phyloP scores from a whole-genome alignment of 345 rosid species.

The Ceriops zippeliana region DNA sequence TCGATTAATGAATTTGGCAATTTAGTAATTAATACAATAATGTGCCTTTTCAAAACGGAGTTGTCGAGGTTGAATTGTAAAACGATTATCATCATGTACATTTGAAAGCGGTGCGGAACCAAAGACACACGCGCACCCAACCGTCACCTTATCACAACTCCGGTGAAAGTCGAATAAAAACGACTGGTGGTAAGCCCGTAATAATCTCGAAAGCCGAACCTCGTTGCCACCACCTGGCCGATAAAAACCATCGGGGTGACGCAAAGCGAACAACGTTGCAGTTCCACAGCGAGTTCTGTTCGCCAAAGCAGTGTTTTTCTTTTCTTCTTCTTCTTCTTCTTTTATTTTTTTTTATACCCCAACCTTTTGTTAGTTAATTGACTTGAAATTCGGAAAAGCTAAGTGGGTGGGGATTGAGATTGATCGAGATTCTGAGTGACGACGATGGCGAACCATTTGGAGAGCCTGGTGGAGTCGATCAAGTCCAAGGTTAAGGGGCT shows the following conservation, averaged over 20 bases:
- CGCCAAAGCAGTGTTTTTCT: too few relatives aligned
- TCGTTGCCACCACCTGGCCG: neutral
- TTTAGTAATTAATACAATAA: too few relatives aligned
- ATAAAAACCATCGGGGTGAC: neutral
- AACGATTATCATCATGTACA: too few relatives aligned
- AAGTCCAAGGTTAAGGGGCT: constrained; percentile 72
- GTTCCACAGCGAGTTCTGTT: too few relatives aligned
- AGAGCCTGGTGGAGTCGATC: constrained; percentile 70
- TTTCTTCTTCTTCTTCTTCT: too few relatives aligned
- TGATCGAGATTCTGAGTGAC: neutral
- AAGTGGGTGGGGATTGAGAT: neutral
- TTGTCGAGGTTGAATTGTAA: neutral
- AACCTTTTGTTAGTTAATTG: too few relatives aligned
- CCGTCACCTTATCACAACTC: neutral
- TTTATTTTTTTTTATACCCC: too few relatives aligned
- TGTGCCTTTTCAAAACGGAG: neutral
- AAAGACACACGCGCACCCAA: neutral
- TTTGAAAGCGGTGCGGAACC: neutral
- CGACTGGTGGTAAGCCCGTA: constrained; percentile 8
- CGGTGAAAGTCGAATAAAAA: neutral
- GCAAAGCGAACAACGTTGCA: neutral
- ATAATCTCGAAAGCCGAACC: neutral
- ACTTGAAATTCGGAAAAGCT: neutral
- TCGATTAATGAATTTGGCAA: too few relatives aligned
- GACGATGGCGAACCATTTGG: constrained; percentile 66